Evolutionary conservation across 2,329 filamentous ascomycete species (phyloP), one percentile per base, ranked within the genome.

Genomic region (Lojkania enalia): DNA sequence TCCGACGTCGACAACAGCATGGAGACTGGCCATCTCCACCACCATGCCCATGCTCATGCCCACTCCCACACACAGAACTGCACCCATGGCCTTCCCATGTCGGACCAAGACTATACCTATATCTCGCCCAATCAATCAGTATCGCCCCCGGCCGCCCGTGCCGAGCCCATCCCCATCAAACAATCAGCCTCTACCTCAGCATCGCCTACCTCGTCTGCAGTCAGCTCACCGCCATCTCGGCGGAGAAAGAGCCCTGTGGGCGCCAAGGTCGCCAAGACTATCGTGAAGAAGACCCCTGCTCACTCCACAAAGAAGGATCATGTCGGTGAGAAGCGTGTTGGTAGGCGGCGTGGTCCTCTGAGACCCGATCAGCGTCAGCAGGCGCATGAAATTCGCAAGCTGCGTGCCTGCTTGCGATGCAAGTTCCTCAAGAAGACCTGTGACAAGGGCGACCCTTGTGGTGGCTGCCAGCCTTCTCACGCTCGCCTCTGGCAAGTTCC

Each of bases 401-500:
- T 96, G 60, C 83, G 92, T 65, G 92, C 92, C 36, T 97, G 92
- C 71, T 77, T 97, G 60, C 86, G 92, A 55, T 97, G 92, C 82
- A 96, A 96, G 76, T 97, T 96, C 77, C 79, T 97, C 70, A 97
- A 97, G 82, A 97, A 97, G 82, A 96, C 92, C 37, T 97, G 92
- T 67, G 92, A 97, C 73, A 96, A 95, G 77, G 92, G 92, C 53
- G 91, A 96, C 75, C 92, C 92, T 46, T 97, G 92, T 72, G 88
- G 86, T 61, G 92, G 92, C 36, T 97, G 92, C 76, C 88, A 96
- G 75, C 92, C 92, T 39, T 95, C 91, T 15, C 92, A 97, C 71
- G 92, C 92, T 52, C 86, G 92, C 54, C 79, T 97, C 40, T 97
- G 92, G 92, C 91, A 96, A 74, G 92, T 97, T 33, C 92, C 92